These are phyloP conservation scores for Asterophora parasitica DNA, from an alignment of 768 basidiomycete genomes.

Conservation along the genomic window DNA sequence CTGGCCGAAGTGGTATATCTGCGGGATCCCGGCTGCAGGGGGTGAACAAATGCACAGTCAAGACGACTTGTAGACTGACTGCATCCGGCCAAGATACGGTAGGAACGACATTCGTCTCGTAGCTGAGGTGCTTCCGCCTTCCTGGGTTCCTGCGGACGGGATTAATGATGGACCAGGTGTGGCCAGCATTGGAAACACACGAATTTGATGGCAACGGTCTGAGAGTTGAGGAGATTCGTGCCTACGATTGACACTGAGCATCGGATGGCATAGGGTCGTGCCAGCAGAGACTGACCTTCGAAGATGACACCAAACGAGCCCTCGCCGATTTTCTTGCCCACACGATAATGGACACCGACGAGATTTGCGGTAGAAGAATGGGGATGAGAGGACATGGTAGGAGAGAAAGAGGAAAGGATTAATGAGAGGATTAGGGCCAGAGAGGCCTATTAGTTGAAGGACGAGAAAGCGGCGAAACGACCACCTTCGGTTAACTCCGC, in stretches of 20 bases:
- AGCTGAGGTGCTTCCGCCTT: conserved; percentile 97
- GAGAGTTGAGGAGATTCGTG: conserved; percentile 95
- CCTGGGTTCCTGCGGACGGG: conserved; percentile 65
- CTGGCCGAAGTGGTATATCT: conserved; percentile 99
- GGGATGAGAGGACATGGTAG: conserved; percentile 51
- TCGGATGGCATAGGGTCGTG: not conserved
- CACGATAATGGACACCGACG: conserved; percentile 95
- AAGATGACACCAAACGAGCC: conserved; percentile 97
- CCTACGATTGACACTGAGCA: conserved; percentile 43
- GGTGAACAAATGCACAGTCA: conserved; percentile 16
- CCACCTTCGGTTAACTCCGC: conserved; percentile 20
- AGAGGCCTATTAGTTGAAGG: conserved; percentile 26
- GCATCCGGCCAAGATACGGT: conserved; percentile 85
- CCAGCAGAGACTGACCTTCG: conserved; percentile 49
- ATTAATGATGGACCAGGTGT: conserved; percentile 10
- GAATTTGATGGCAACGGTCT: conserved; percentile 99
- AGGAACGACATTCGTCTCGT: conserved; percentile 97
- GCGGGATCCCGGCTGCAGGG: conserved; percentile 84
- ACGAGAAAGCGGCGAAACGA: conserved; percentile 17
- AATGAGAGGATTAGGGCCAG: conserved; percentile 24
- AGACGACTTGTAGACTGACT: conserved; percentile 49
- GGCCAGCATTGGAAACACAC: conserved; percentile 48
- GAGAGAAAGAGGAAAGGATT: conserved; percentile 20
- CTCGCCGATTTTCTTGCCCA: conserved; percentile 99
- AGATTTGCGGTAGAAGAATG: conserved; percentile 67